Base-by-base conservation (phyloP, 192 early-diverging fungal species). In the Umbelopsis ramanniana region DNA sequence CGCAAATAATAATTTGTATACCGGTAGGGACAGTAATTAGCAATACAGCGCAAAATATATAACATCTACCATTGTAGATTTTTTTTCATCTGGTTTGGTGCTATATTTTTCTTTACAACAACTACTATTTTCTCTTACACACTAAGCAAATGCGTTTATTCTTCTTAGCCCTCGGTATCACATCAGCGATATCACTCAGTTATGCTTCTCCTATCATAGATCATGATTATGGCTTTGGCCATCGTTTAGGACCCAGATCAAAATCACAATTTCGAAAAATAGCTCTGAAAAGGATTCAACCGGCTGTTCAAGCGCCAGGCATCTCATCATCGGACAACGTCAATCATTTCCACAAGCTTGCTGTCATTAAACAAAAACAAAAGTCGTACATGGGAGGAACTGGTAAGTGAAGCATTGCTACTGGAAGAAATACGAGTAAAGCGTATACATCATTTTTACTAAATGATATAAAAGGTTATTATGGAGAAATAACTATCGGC, bases 401-500 rank as follows among this genome's bases (percentile, higher is more conserved):
- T 43, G 74, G 73, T 74, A 74, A 63, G 45, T 19, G 22, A 5
- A 12, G 0, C 11, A 43, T 37, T 14, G 11, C 22, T 21, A 29
- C 3, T 29, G 29, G 3, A 29, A 29, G 3, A 24, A 71, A 26
- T 15, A 14, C 48, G 26, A n/a, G 6, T 37, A 22, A 21, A 1
- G 48, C 10, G 21, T 37, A n/a, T n/a, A n/a, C 8, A 38, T 14
- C 26, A 19, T 15, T 37, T 4, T 22, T 17, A 47, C 17, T 35
- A 43, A 21, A 43, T 43, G 26, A n/a, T 40, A 24, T 33, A 3
- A 43, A 68, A 74, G 73, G 77, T 26, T 79, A 79, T 21, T 74
- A 74, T 68, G 77, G 77, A 3, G 77, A 79, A 33, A 79, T 79
- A 21, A 38, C 35, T 19, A 50, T 93, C 2, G 92, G 92, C 26